phyloP scores from a whole-genome alignment of 257 asterid species.

The Asclepias syriaca region DNA sequence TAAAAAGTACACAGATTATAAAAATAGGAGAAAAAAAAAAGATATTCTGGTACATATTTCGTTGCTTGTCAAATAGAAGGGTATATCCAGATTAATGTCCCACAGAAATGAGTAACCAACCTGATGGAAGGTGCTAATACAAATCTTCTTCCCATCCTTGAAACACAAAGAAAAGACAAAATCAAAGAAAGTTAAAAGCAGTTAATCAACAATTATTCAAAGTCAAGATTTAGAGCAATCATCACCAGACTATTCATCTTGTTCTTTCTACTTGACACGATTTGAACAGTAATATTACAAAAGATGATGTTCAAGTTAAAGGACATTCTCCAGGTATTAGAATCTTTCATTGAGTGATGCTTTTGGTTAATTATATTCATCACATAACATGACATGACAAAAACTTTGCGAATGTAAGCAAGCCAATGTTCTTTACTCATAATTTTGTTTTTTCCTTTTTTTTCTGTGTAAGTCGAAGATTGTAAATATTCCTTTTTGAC shows the following conservation, averaged over 20 bases:
- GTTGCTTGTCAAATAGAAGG: neutral
- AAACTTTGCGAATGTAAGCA: neutral
- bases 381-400: neutral
- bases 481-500: neutral
- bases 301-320: neutral
- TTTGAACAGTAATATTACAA: neutral
- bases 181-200: neutral
- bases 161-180: conserved; percentile 15
- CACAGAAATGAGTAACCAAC: conserved; percentile 26
- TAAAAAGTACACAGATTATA: conserved; percentile 3
- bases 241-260: neutral
- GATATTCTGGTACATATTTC: neutral
- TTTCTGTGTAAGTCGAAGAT: too few relatives aligned
- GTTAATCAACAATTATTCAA: neutral
- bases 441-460: too few relatives aligned
- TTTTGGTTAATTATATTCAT: neutral
- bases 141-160: conserved; percentile 60
- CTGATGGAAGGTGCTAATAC: conserved; percentile 73
- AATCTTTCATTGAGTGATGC: neutral
- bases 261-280: neutral
- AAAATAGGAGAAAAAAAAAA: neutral
- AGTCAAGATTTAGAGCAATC: neutral
- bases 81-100: neutral
- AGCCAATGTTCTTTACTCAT: neutral
- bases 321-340: neutral